Percentiles rank a stretch among this genome's conserved stretches.
Conservation (phyloP, 1,284 basidiomycete genomes). For the Sporisorium scitamineum region DNA sequence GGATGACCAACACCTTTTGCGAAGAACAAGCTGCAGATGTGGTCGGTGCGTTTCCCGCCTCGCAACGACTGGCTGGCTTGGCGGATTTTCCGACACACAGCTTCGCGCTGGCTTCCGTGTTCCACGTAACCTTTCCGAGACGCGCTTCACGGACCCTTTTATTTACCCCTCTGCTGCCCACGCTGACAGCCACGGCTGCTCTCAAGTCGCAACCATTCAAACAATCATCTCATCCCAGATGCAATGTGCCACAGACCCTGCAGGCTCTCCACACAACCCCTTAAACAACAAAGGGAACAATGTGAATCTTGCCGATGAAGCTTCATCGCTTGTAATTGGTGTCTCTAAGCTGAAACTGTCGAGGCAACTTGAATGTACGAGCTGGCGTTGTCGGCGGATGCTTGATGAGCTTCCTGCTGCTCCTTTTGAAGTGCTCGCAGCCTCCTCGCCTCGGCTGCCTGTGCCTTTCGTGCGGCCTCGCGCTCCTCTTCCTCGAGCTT, state of each 20-base stretch:
- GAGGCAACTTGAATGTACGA: slow-evolving; percentile 25
- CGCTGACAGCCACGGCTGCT: background rate
- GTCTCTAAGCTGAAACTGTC: slow-evolving; percentile 15
- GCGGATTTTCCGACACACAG: slow-evolving; percentile 16
- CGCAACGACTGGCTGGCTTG: background rate
- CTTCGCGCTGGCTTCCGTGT: slow-evolving; percentile 2
- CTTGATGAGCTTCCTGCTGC: slow-evolving; percentile 24
- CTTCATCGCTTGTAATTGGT: background rate
- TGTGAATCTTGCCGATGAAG: background rate
- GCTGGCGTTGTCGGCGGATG: slow-evolving; percentile 11
- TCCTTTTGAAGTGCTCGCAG: slow-evolving; percentile 33
- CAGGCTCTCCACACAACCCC: too few species aligned
- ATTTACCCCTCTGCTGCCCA: background rate
- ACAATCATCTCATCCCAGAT: background rate
- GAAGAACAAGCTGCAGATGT: slow-evolving; percentile 13
- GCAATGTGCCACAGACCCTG: background rate
- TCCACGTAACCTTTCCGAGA: slow-evolving; percentile 19
- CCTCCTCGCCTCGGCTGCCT: slow-evolving; percentile 32
- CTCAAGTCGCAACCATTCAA: background rate
- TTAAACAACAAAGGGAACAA: background rate
- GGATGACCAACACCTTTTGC: background rate
- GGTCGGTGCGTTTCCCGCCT: slow-evolving; percentile 27
- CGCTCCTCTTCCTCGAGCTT: slow-evolving; percentile 30
- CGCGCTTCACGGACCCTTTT: background rate
- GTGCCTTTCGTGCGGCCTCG: slow-evolving; percentile 29